Percentiles rank a stretch among this genome's conserved stretches.
Conservation (phyloP, 2,329 filamentous ascomycete species). For the Ophiostoma tasmaniense region DNA sequence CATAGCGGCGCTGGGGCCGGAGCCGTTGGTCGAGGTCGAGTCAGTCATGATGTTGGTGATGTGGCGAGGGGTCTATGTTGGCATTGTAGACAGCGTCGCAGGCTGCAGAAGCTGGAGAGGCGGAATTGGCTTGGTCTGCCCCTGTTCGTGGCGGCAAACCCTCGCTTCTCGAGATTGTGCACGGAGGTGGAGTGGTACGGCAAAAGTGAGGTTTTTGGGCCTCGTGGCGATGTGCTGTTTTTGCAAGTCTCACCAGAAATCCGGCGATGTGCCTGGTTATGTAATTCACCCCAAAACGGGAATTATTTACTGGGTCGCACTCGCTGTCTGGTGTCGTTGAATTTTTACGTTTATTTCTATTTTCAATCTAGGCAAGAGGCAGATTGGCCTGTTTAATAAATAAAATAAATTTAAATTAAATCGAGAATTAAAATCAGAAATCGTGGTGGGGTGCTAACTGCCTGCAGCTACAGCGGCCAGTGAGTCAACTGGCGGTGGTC, state of each 20-base stretch:
- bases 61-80: conserved; percentile 12
- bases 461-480: not conserved
- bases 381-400: not conserved
- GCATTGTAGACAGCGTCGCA: conserved; percentile 17
- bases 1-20: conserved; percentile 24
- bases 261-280: conserved; percentile 6
- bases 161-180: conserved; percentile 15
- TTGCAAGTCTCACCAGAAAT: conserved; percentile 9
- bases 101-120: conserved; percentile 11
- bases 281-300: not conserved
- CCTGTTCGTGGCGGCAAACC: conserved; percentile 15
- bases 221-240: conserved; percentile 6
- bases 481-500: not conserved
- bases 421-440: not conserved
- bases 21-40: conserved; percentile 34
- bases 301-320: not conserved
- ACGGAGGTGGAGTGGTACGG: not conserved
- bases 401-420: not conserved
- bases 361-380: not conserved
- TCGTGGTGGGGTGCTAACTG: not conserved
- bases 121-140: conserved; percentile 15
- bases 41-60: conserved; percentile 40
- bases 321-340: not conserved
- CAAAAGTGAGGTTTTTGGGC: conserved; percentile 7
- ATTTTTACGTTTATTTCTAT: conserved; percentile 10